Conservation (phyloP, 2,329 filamentous ascomycete genomes). For the Nemania sp. region DNA sequence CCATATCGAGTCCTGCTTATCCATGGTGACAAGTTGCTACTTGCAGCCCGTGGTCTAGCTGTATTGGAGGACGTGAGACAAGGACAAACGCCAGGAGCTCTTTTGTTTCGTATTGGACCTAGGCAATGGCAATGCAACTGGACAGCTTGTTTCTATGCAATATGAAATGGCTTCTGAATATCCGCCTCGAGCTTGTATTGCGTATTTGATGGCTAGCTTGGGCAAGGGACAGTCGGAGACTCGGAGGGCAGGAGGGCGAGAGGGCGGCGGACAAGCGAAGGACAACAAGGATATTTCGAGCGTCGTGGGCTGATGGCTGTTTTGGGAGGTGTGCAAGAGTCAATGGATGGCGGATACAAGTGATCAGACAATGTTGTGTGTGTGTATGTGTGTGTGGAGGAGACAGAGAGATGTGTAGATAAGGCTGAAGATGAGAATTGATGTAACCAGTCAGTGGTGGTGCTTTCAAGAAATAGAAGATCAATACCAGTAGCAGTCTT, state of each 20-base stretch:
- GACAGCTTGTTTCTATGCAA: conserved; percentile 2
- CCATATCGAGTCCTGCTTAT: conserved; percentile 65
- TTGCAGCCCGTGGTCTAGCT: conserved; percentile 23
- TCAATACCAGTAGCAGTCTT: conserved; percentile 9
- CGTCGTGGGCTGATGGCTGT: conserved; percentile 1
- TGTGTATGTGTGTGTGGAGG: too few species aligned
- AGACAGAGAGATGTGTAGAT: background rate
- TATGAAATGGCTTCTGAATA: background rate
- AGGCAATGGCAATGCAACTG: conserved; percentile 20
- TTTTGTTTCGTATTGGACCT: background rate
- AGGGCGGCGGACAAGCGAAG: background rate
- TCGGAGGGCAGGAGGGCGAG: background rate
- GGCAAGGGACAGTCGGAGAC: too few species aligned
- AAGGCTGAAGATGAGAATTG: conserved; percentile 9
- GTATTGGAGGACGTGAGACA: conserved; percentile 13
- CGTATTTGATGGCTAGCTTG: background rate
- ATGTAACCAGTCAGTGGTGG: conserved; percentile 10
- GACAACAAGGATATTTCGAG: conserved; percentile 7
- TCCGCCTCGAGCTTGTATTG: background rate
- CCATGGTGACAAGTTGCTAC: conserved; percentile 49
- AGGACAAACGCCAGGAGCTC: conserved; percentile 24
- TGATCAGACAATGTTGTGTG: too few species aligned
- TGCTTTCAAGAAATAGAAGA: conserved; percentile 15
- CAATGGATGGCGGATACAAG: background rate
- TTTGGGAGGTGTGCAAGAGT: conserved; percentile 1